These are phyloP conservation scores for Pyrus bretschneideri DNA, from an alignment of 306 rosid genomes.

Conservation along the genomic window DNA sequence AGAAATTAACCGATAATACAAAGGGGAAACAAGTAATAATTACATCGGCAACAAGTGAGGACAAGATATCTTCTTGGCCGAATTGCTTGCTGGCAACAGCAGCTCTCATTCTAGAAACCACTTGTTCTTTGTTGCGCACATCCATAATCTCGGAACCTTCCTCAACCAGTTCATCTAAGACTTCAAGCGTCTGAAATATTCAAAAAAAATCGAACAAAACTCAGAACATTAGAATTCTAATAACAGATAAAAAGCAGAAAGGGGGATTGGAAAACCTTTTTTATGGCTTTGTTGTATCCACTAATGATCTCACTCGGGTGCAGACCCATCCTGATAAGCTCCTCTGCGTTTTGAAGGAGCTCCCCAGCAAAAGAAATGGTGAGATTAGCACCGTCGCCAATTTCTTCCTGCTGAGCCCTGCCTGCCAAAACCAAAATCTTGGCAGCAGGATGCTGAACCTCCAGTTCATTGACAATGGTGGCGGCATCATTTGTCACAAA, in stretches of 20 bases:
- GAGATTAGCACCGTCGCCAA: conserved; percentile 93
- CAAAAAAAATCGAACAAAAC: background rate
- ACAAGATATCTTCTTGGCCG: conserved; percentile 77
- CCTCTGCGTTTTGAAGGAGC: conserved; percentile 78
- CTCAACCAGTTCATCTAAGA: conserved; percentile 73
- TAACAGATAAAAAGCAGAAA: background rate
- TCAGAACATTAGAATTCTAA: background rate
- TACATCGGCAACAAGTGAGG: conserved; percentile 89
- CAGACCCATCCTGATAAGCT: conserved; percentile 89
- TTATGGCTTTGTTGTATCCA: conserved; percentile 79
- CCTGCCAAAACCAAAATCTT: conserved; percentile 89
- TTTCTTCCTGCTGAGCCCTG: conserved; percentile 88
- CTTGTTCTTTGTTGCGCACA: conserved; percentile 79
- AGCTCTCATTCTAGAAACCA: conserved; percentile 73
- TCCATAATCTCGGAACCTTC: conserved; percentile 82
- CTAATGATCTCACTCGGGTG: conserved; percentile 94
- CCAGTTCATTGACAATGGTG: conserved; percentile 81
- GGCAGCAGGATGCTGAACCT: conserved; percentile 97
- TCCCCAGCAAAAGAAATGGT: conserved; percentile 92
- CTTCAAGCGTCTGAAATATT: conserved; percentile 47
- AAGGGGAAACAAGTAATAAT: conserved; percentile 16
- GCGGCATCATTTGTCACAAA: conserved; percentile 89
- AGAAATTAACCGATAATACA: background rate
- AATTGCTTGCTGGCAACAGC: conserved; percentile 98
- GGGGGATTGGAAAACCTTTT: conserved; percentile 42